Evolutionary conservation across 78 protist genomes (phyloP).

Genomic region (Cyanophora paradoxa): DNA sequence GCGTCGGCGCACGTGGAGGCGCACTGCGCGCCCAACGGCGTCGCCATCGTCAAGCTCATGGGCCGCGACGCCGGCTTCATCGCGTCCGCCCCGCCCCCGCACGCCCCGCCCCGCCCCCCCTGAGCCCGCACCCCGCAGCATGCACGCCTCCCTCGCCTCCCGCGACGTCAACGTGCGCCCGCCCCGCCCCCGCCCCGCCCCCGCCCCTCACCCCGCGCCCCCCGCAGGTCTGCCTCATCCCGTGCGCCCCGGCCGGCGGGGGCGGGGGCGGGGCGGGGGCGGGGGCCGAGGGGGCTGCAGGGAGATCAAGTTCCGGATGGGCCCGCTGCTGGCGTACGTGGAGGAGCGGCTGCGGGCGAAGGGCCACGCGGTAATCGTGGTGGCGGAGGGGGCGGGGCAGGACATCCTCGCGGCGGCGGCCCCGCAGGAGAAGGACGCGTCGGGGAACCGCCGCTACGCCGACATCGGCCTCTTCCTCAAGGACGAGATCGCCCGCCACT

Average conservation of each 20-base stretch:
- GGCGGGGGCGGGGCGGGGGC: no score
- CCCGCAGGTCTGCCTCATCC: slow-evolving; percentile 33
- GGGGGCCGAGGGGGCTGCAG: no score
- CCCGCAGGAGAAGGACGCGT: slow-evolving; percentile 12
- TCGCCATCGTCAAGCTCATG: slow-evolving; percentile 49
- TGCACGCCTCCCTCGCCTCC: no score
- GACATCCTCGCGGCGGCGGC: neutral
- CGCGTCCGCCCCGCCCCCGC: no score
- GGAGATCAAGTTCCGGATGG: slow-evolving; percentile 12
- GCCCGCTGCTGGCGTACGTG: slow-evolving; percentile 1
- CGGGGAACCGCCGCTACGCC: slow-evolving; percentile 11
- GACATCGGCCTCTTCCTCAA: slow-evolving; percentile 36
- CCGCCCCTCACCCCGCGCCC: no score
- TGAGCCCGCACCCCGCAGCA: no score
- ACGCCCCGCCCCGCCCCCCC: no score
- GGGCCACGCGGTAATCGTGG: slow-evolving; percentile 27
- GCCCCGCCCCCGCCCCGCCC: no score
- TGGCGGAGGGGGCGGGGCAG: slow-evolving; percentile 53
- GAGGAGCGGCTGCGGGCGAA: neutral
- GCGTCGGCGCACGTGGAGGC: slow-evolving; percentile 22
- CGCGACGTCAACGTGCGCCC: no score
- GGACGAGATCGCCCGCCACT: neutral
- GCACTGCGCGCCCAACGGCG: slow-evolving; percentile 1
- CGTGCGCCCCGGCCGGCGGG: no score
- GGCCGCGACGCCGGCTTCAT: slow-evolving; percentile 48